phyloP scores from a whole-genome alignment of 2,329 filamentous ascomycete genomes.

The Diaporthe citrichinensis region DNA sequence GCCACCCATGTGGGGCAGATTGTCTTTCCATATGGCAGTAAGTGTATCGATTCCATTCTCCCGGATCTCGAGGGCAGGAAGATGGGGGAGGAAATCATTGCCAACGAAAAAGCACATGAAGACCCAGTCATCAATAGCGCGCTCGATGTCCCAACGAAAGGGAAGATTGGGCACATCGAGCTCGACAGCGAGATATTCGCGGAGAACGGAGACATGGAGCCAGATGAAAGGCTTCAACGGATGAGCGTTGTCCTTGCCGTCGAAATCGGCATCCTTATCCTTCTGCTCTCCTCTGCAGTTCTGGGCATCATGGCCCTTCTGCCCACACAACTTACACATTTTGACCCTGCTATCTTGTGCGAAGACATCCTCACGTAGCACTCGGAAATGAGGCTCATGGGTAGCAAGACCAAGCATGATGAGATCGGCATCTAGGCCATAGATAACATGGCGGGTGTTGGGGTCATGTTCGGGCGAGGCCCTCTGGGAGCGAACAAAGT shows the following conservation, averaged over 20 bases:
- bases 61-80: conserved; percentile 96
- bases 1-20: conserved; percentile 90
- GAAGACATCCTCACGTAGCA: conserved; percentile 97
- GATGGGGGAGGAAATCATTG: conserved; percentile 97
- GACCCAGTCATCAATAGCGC: conserved; percentile 97
- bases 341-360: conserved; percentile 87
- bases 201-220: conserved; percentile 91
- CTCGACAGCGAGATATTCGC: conserved; percentile 94
- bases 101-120: conserved; percentile 99
- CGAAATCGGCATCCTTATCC: conserved; percentile 82
- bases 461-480: conserved; percentile 92
- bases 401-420: conserved; percentile 99
- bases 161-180: conserved; percentile 85
- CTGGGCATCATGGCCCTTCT: conserved; percentile 90
- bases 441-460: conserved; percentile 98
- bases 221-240: conserved; percentile 95
- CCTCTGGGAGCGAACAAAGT: conserved; percentile 94
- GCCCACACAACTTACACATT: conserved; percentile 89
- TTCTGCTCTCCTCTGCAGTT: conserved; percentile 87
- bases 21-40: conserved; percentile 97
- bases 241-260: conserved; percentile 81
- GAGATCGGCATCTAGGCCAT: conserved; percentile 96
- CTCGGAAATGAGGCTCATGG: conserved; percentile 96
- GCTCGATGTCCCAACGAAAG: conserved; percentile 93
- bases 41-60: conserved; percentile 98